These are phyloP conservation scores for Cardamine occulta DNA, from an alignment of 345 rosid genomes.

Conservation along the genomic window DNA sequence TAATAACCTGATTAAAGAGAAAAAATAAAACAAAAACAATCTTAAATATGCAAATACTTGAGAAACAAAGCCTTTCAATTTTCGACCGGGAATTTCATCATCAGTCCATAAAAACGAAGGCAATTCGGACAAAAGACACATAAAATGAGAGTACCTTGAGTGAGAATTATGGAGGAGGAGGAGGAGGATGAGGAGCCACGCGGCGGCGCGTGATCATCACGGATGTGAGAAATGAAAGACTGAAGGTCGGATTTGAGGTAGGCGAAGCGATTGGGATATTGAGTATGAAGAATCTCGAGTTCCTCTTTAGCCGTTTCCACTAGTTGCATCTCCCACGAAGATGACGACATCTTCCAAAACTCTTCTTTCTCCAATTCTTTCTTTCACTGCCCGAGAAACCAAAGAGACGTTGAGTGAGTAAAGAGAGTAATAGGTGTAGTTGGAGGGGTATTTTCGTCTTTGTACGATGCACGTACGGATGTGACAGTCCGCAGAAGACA, in stretches of 20 bases:
- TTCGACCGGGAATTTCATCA: neutral
- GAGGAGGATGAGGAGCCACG: conserved; percentile 8
- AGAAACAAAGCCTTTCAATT: neutral
- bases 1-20: neutral
- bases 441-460: conserved; percentile 32
- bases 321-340: conserved; percentile 47
- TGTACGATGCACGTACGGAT: conserved; percentile 30
- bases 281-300: conserved; percentile 48
- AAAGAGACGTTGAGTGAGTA: neutral
- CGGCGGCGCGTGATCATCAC: conserved; percentile 43
- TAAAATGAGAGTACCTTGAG: conserved; percentile 47
- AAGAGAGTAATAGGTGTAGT: neutral
- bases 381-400: neutral
- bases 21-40: neutral
- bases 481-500: conserved; percentile 41
- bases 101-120: no score
- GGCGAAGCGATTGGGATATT: conserved; percentile 50
- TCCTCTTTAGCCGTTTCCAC: conserved; percentile 53
- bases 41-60: no score
- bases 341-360: conserved; percentile 16
- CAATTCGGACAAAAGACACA: neutral
- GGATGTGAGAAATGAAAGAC: conserved; percentile 50
- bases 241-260: conserved; percentile 53
- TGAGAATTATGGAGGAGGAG: conserved; percentile 36
- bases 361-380: conserved; percentile 18